phyloP scores from a whole-genome alignment of 139 green algal genomes.

The Picochlorum sp. region DNA sequence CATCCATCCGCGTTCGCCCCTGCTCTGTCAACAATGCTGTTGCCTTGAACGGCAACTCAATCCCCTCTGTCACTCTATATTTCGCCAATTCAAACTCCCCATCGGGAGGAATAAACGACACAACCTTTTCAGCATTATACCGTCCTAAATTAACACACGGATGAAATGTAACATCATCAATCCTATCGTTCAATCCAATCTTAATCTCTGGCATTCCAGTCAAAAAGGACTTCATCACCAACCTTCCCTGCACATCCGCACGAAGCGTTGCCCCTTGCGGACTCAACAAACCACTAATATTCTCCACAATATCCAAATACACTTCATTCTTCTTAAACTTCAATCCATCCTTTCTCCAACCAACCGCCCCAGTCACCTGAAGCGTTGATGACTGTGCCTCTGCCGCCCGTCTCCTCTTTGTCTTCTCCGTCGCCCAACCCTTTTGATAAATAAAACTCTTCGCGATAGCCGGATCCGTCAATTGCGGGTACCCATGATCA shows the following conservation, averaged over 20 bases:
- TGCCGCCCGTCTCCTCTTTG: constrained; percentile 44
- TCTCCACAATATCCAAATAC: constrained; percentile 92
- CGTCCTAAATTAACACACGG: constrained; percentile 89
- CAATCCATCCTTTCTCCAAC: constrained; percentile 74
- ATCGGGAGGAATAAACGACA: constrained; percentile 88
- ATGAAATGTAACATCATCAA: constrained; percentile 89
- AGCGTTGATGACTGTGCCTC: constrained; percentile 75
- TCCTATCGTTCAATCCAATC: constrained; percentile 83
- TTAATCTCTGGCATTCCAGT: constrained; percentile 92
- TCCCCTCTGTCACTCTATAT: constrained; percentile 70
- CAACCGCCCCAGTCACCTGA: constrained; percentile 91
- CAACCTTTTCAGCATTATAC: constrained; percentile 65
- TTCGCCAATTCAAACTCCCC: constrained; percentile 97
- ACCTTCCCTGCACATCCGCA: constrained; percentile 70
- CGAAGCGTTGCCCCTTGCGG: constrained; percentile 59
- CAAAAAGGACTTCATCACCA: constrained; percentile 89
- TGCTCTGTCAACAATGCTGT: constrained; percentile 85
- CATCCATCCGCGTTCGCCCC: constrained; percentile 80
- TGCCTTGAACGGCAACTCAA: constrained; percentile 87
- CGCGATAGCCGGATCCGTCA: constrained; percentile 73
- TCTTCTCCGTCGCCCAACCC: constrained; percentile 40
- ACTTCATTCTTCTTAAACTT: constrained; percentile 98
- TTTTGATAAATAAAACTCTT: constrained; percentile 96
- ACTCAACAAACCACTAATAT: constrained; percentile 70
- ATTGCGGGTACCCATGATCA: constrained; percentile 86